phyloP scores from a whole-genome alignment of 208 protist species.

The Hexamita inflata region DNA sequence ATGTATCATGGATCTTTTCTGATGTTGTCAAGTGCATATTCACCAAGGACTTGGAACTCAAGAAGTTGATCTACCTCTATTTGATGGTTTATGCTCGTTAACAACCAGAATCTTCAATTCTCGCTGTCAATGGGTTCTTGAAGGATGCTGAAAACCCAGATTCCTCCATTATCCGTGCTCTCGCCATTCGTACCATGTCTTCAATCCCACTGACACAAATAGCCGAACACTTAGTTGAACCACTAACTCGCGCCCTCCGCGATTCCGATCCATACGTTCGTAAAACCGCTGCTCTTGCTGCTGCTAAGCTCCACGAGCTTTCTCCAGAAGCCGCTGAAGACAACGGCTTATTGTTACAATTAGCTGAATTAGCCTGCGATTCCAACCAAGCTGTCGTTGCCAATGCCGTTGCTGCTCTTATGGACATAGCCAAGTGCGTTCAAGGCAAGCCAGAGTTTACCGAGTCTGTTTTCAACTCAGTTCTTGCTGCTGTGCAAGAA shows the following conservation, averaged over 20 bases:
- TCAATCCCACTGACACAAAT: slow-evolving; percentile 72
- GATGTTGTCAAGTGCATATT: slow-evolving; percentile 81
- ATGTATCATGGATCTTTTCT: slow-evolving; percentile 71
- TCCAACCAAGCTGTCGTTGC: slow-evolving; percentile 79
- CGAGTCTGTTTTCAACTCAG: not conserved
- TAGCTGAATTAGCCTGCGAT: slow-evolving; percentile 69
- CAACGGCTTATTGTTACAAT: slow-evolving; percentile 56
- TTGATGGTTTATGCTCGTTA: slow-evolving; percentile 85
- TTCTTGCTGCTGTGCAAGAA: slow-evolving; percentile 24
- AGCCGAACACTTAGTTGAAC: slow-evolving; percentile 80
- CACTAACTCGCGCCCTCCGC: slow-evolving; percentile 67
- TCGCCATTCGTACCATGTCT: slow-evolving; percentile 93
- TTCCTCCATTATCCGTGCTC: slow-evolving; percentile 75
- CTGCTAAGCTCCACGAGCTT: slow-evolving; percentile 86
- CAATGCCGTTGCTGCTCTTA: slow-evolving; percentile 72
- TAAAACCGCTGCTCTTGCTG: slow-evolving; percentile 81
- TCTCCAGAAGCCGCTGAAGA: slow-evolving; percentile 65
- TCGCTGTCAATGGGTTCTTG: slow-evolving; percentile 63
- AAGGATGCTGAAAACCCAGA: slow-evolving; percentile 64
- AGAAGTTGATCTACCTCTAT: slow-evolving; percentile 95
- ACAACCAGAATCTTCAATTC: slow-evolving; percentile 82
- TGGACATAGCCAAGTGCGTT: too few species aligned
- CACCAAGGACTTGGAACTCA: slow-evolving; percentile 77
- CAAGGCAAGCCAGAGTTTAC: not conserved
- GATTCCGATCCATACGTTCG: slow-evolving; percentile 90